A percentile compares a stretch with the other conserved stretches of the same genome.
phyloP scores from a whole-genome alignment of 768 basidiomycete species.

The Suillus subalutaceus region DNA sequence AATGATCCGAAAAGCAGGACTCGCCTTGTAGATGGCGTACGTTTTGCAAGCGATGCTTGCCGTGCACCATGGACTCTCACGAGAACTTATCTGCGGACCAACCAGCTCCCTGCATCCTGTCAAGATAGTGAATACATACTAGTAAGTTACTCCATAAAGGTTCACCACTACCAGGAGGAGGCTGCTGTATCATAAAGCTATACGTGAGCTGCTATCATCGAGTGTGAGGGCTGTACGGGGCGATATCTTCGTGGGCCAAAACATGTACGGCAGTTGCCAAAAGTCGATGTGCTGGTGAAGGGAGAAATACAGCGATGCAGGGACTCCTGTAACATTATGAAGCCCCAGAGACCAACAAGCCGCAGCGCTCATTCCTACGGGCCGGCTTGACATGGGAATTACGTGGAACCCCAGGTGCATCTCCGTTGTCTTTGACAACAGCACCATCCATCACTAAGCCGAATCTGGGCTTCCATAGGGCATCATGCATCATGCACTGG shows the following conservation, averaged over 20 bases:
- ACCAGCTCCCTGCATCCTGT: not conserved
- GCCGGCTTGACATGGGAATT: not conserved
- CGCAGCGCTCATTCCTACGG: not conserved
- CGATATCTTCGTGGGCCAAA: not conserved
- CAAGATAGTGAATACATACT: not conserved
- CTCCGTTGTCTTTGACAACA: not conserved
- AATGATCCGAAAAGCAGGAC: not conserved
- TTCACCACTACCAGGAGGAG: not conserved
- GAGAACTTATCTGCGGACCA: not conserved
- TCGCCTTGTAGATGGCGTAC: not conserved
- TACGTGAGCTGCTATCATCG: not conserved
- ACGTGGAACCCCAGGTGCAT: not conserved
- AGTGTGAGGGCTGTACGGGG: not conserved
- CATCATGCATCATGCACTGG: not conserved
- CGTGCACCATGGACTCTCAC: constrained; percentile 2
- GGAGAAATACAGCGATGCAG: not conserved
- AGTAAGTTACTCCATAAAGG: not conserved
- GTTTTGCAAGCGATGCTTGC: not conserved
- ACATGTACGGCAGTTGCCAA: not conserved
- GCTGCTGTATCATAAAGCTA: not conserved
- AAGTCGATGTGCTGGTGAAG: not conserved
- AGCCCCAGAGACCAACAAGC: not conserved
- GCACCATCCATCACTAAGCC: constrained; percentile 1
- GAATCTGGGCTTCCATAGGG: not conserved
- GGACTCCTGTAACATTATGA: not conserved